Conservation (phyloP, 1,139 yeast genomes). For the Zhuliangozyma blackwelliae region DNA sequence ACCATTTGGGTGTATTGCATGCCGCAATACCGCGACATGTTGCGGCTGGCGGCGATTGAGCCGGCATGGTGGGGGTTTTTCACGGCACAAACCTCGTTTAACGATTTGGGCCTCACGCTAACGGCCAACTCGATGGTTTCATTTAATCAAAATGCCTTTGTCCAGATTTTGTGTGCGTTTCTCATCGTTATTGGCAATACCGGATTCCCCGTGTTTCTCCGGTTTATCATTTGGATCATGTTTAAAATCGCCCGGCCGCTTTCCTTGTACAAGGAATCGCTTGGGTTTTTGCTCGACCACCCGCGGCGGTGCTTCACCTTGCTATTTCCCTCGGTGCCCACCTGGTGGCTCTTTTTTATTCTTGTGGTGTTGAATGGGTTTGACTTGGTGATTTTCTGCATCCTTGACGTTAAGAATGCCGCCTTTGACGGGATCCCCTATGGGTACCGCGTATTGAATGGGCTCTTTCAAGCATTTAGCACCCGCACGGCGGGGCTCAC, state of each 20-base stretch:
- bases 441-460: slow-evolving; percentile 72
- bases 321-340: slow-evolving; percentile 85
- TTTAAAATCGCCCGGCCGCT: slow-evolving; percentile 64
- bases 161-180: slow-evolving; percentile 58
- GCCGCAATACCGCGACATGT: slow-evolving; percentile 35
- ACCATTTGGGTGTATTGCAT: slow-evolving; percentile 62
- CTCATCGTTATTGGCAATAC: slow-evolving; percentile 88
- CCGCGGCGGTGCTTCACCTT: slow-evolving; percentile 96
- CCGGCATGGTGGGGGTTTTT: slow-evolving; percentile 94
- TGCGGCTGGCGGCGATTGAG: slow-evolving; percentile 53
- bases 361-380: slow-evolving; percentile 66
- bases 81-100: slow-evolving; percentile 72
- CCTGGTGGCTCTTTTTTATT: slow-evolving; percentile 88
- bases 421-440: slow-evolving; percentile 48
- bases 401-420: slow-evolving; percentile 61
- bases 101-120: slow-evolving; percentile 78
- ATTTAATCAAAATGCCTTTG: slow-evolving; percentile 60
- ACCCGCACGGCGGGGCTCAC: slow-evolving; percentile 94
- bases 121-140: slow-evolving; percentile 75
- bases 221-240: slow-evolving; percentile 78
- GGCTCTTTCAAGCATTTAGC: slow-evolving; percentile 84
- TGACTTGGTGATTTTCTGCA: slow-evolving; percentile 75
- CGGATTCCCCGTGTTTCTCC: slow-evolving; percentile 78
- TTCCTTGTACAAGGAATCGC: slow-evolving; percentile 65
- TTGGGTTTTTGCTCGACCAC: slow-evolving; percentile 85